A percentile compares a stretch with the other conserved stretches of the same genome.
These are phyloP conservation scores for Ophiocordyceps camponoti-floridani DNA, from an alignment of 2,329 filamentous ascomycete genomes.

Conservation along the genomic window DNA sequence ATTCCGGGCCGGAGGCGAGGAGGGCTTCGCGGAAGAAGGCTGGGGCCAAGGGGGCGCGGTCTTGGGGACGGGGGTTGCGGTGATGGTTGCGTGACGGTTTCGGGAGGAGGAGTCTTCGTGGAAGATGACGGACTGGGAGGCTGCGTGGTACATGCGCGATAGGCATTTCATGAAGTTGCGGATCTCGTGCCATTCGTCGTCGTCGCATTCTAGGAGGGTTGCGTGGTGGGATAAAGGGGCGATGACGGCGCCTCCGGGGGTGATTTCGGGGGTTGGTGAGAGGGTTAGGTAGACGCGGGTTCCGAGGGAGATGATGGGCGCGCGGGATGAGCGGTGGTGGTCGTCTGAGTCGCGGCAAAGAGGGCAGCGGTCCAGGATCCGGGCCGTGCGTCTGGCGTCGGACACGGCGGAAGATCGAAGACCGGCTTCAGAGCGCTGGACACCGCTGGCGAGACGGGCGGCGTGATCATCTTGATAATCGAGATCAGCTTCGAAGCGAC, in stretches of 20 bases:
- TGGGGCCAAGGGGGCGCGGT: constrained; percentile 76
- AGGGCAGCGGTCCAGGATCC: constrained; percentile 70
- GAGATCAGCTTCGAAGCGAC: constrained; percentile 76
- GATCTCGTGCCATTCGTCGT: constrained; percentile 98
- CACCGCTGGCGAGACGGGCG: constrained; percentile 66
- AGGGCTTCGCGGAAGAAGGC: constrained; percentile 95
- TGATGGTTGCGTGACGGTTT: constrained; percentile 71
- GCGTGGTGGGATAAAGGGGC: constrained; percentile 72
- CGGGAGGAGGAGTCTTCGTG: constrained; percentile 86
- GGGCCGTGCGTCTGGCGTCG: constrained; percentile 81
- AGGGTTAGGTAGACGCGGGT: constrained; percentile 80
- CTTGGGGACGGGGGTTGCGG: constrained; percentile 79
- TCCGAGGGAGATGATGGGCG: constrained; percentile 48
- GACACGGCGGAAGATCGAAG: constrained; percentile 73
- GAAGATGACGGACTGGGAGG: constrained; percentile 76
- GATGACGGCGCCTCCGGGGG: constrained; percentile 68
- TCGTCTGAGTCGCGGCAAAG: constrained; percentile 82
- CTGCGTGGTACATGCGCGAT: constrained; percentile 73
- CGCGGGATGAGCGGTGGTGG: constrained; percentile 3
- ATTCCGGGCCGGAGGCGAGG: constrained; percentile 73
- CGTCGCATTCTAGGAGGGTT: constrained; percentile 93
- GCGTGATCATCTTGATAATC: constrained; percentile 98
- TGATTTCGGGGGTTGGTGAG: constrained; percentile 76
- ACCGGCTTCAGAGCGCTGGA: constrained; percentile 75
- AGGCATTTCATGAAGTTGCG: constrained; percentile 98